These are phyloP conservation scores for Amorphotheca resinae DNA, from an alignment of 495 filamentous ascomycete genomes.

Conservation along the genomic window DNA sequence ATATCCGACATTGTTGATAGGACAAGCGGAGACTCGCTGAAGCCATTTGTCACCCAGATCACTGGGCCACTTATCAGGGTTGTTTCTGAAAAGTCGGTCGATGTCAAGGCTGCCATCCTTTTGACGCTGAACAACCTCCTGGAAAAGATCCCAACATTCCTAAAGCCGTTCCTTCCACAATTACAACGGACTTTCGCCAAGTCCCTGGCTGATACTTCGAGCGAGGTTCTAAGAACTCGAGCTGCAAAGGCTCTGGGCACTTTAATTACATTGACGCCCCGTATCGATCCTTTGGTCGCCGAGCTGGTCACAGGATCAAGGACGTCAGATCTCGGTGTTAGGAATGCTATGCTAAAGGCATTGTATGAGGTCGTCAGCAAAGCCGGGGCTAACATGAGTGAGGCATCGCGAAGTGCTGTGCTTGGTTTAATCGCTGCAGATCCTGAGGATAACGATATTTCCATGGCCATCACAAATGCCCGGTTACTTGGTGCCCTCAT, in stretches of 20 bases:
- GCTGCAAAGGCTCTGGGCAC: slow-evolving; percentile 96
- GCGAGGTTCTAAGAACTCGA: slow-evolving; percentile 72
- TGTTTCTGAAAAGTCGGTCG: slow-evolving; percentile 85
- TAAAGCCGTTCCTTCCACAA: slow-evolving; percentile 95
- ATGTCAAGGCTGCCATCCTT: slow-evolving; percentile 91
- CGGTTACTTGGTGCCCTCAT: slow-evolving; percentile 79
- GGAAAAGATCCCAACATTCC: slow-evolving; percentile 88
- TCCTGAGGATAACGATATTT: slow-evolving; percentile 55
- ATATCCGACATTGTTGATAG: slow-evolving; percentile 94
- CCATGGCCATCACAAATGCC: slow-evolving; percentile 78
- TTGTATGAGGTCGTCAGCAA: slow-evolving; percentile 93
- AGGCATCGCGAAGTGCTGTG: slow-evolving; percentile 68
- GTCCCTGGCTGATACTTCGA: slow-evolving; percentile 83
- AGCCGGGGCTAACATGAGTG: slow-evolving; percentile 87
- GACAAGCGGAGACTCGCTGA: slow-evolving; percentile 69
- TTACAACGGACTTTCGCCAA: slow-evolving; percentile 95
- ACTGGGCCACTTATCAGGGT: slow-evolving; percentile 95
- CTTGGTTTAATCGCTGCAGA: slow-evolving; percentile 80
- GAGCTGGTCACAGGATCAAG: slow-evolving; percentile 91
- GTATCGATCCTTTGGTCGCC: slow-evolving; percentile 75
- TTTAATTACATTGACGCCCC: slow-evolving; percentile 87
- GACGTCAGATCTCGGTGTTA: slow-evolving; percentile 77
- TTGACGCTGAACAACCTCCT: slow-evolving; percentile 88
- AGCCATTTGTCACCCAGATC: slow-evolving; percentile 92
- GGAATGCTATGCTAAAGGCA: slow-evolving; percentile 94